Evolutionary conservation across 495 filamentous ascomycete genomes (phyloP), one percentile per base, ranked within the genome.

Genomic region (Astrothelium macrocarpum): DNA sequence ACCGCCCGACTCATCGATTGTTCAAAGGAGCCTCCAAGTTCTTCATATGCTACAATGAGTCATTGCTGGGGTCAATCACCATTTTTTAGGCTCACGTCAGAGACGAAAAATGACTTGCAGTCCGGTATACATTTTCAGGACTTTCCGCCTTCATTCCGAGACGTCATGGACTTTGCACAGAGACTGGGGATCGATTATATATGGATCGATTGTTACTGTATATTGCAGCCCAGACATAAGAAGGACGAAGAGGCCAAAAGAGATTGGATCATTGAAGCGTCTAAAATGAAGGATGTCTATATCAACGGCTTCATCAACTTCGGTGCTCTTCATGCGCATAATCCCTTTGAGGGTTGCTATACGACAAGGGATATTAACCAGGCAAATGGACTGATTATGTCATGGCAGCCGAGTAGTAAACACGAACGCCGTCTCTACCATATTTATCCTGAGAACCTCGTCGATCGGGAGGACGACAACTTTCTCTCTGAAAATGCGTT

Each of bases 191-290:
- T 63, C 5, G 25, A 34, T 28, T 63, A 63, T 36, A 26, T 63
- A 2, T 63, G 61, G 61, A 63, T 63, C 42, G 61, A 63, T 34
- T 25, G 39, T 16, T 49, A 26, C 12, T 63, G 61, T 25, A 63
- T 63, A 20, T 5, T 63, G 42, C 61, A 63, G 49, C 56, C 43
- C 7, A 18, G n/a, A 18, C 9, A 14, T 20, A 18, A 18, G 18
- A 20, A 20, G n/a, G 43, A 49, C n/a, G 56, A 23, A 18, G 61
- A 63, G 43, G 42, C 43, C 3, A 4, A 3, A 32, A 43, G 53
- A 63, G 61, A 63, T 20, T 63, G 61, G 61, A n/a, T 23, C 23
- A 20, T 28, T 16, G 25, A 63, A 53, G 34, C 61, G 9, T 34
- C 43, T 20, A 25, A 29, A 49, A 20, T 49, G 43, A 49, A 20